phyloP scores from a whole-genome alignment of 306 rosid genomes.

The Fragaria iinumae region DNA sequence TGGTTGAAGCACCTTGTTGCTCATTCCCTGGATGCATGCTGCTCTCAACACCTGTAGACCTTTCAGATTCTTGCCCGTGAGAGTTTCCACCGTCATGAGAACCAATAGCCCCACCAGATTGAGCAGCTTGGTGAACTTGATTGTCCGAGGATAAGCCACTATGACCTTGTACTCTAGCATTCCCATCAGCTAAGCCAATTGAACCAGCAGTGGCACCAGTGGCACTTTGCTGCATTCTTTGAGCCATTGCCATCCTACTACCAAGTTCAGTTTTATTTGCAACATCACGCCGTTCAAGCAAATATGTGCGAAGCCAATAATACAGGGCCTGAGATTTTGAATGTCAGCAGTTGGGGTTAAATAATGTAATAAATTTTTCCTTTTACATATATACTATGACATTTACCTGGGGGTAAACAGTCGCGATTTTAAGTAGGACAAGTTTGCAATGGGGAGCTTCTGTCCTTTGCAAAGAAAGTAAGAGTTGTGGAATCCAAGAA shows the following conservation, averaged over 20 bases:
- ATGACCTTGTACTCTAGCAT: slow-evolving; percentile 74
- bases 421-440: slow-evolving; percentile 86
- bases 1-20: slow-evolving; percentile 80
- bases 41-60: slow-evolving; percentile 80
- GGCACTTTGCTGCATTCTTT: slow-evolving; percentile 81
- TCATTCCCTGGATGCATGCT: slow-evolving; percentile 74
- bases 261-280: slow-evolving; percentile 86
- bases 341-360: slow-evolving; percentile 18
- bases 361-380: slow-evolving; percentile 1
- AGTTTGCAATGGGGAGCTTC: slow-evolving; percentile 97
- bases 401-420: slow-evolving; percentile 84
- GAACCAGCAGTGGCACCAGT: slow-evolving; percentile 61
- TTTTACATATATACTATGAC: slow-evolving; percentile 14
- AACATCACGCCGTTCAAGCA: slow-evolving; percentile 96
- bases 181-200: slow-evolving; percentile 74
- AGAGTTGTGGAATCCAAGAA: slow-evolving; percentile 98
- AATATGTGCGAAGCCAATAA: slow-evolving; percentile 98
- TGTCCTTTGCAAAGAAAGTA: slow-evolving; percentile 94
- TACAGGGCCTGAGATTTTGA: slow-evolving; percentile 73
- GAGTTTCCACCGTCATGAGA: slow-evolving; percentile 89
- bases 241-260: slow-evolving; percentile 86
- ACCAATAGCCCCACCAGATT: slow-evolving; percentile 73
- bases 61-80: slow-evolving; percentile 91
- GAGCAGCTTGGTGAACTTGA: slow-evolving; percentile 76
- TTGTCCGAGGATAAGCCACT: slow-evolving; percentile 56